Evolutionary conservation across 192 early-diverging fungal genomes (phyloP).

Genomic region (Glomus cerebriforme): DNA sequence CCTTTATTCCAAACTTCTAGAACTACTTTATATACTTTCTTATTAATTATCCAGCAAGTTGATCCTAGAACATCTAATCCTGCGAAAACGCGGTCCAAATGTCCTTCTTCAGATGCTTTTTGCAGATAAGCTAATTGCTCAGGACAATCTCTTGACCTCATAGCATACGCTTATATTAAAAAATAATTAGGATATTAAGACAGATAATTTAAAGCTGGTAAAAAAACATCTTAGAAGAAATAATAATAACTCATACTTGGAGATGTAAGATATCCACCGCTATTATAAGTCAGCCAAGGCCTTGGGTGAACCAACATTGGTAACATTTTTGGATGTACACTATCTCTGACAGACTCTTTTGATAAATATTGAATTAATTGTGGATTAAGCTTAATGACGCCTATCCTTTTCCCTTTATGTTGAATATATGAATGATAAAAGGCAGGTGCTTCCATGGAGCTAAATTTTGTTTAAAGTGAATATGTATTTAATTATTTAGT

Average conservation of each 20-base stretch:
- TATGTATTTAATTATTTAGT: too few relatives aligned
- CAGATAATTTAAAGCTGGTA: not conserved
- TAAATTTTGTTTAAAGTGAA: not conserved
- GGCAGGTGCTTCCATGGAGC: conserved; percentile 67
- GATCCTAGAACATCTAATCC: conserved; percentile 87
- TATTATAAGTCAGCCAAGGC: conserved; percentile 84
- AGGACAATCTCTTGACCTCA: conserved; percentile 70
- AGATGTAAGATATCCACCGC: conserved; percentile 84
- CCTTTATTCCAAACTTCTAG: conserved; percentile 89
- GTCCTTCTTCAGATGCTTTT: conserved; percentile 75
- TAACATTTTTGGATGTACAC: conserved; percentile 73
- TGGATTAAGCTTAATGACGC: conserved; percentile 72
- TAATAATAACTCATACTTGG: conserved; percentile 47
- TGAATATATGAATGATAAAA: conserved; percentile 74
- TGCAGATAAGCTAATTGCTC: conserved; percentile 80
- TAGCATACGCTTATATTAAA: conserved; percentile 34
- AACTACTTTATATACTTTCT: conserved; percentile 75
- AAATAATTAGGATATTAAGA: not conserved
- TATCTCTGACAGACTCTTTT: conserved; percentile 54
- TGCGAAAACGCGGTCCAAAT: conserved; percentile 66
- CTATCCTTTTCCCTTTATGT: conserved; percentile 64
- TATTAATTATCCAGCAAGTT: conserved; percentile 88
- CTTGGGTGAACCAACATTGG: conserved; percentile 93
- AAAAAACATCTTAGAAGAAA: not conserved
- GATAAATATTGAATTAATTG: conserved; percentile 70